Conservation (phyloP, 352 stramenopile species). For the Phytopythium oedochilum region DNA sequence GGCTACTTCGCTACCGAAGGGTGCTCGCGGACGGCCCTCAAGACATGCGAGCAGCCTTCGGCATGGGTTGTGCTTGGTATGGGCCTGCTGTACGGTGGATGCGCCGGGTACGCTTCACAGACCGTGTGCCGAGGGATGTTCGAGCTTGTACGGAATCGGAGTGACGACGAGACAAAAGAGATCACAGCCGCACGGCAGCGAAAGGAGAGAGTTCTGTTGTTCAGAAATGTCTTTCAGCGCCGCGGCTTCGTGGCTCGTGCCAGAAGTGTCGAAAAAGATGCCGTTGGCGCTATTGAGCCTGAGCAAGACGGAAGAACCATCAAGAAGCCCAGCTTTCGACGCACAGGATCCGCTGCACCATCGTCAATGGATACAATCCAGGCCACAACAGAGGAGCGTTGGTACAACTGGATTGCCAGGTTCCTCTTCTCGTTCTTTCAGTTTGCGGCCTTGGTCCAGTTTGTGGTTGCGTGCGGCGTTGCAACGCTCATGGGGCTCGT, state of each 20-base stretch:
- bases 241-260: neutral
- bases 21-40: conserved; percentile 53
- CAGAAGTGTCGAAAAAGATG: neutral
- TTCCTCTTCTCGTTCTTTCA: conserved; percentile 41
- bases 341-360: neutral
- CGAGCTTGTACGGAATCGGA: conserved; percentile 53
- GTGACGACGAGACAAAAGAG: conserved; percentile 55
- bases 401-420: conserved; percentile 59
- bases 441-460: conserved; percentile 21
- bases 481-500: conserved; percentile 53
- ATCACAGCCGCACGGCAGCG: conserved; percentile 47
- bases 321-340: neutral
- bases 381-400: conserved; percentile 70
- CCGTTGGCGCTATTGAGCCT: neutral
- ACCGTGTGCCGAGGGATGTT: conserved; percentile 31
- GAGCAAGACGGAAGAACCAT: neutral
- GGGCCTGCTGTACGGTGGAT: conserved; percentile 51
- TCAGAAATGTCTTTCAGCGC: conserved; percentile 30
- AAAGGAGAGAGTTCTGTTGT: conserved; percentile 76
- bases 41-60: conserved; percentile 52
- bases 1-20: conserved; percentile 49
- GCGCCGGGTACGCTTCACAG: conserved; percentile 38
- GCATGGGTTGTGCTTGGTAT: conserved; percentile 37
- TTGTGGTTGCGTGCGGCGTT: conserved; percentile 39
- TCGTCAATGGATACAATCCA: conserved; percentile 46